Base-by-base conservation (phyloP, 306 rosid genomes). In the Malus fusca region DNA sequence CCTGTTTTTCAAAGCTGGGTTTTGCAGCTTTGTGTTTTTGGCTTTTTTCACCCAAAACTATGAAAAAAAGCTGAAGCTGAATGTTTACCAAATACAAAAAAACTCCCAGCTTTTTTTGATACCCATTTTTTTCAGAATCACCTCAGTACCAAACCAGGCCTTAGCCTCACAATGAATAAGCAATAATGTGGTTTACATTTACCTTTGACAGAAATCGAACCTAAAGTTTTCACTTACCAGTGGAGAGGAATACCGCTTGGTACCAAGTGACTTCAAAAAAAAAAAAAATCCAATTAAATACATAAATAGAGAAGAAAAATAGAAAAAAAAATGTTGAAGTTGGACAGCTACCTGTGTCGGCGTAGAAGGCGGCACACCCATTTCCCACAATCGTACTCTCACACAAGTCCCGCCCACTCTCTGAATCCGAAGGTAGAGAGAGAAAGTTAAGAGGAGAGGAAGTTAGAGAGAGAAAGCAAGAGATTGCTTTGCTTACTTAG, bases 291-390 rank as follows among this genome's bases (percentile, higher is more conserved):
- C 42, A 37, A 37, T 59, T 2, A 60, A 59, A 75, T 6, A 30
- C 12, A 48, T n/a, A 56, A 71, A 35, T 19, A 53, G 17, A 53
- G 31, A 5, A 21, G 66, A 55, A 63, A 72, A 68, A 53, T 14
- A 43, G 69, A 30, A 81, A 59, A 80, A 80, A 70, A 77, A 78
- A 83, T 83, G 59, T 11, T 55, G 59, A 75, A 71, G 68, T 78
- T 69, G 85, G 90, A 87, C 83, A 78, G 81, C 72, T 68, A 61
- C 52, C 67, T 46, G 72, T 82, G 88, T 85, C 88, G 86, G 88
- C 79, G 79, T 70, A 75, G 40, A 59, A 21, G 46, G 74, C 63
- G 30, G 78, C 77, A 70, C 75, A 70, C 2, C 23, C 80, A 74
- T 56, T 23, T 33, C 60, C 44, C 40, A 22, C 15, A 42, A 22